A percentile compares a stretch with the other conserved stretches of the same genome.
Evolutionary conservation across 2,329 filamentous ascomycete genomes (phyloP).

Genomic region (Xylariaceae sp.): DNA sequence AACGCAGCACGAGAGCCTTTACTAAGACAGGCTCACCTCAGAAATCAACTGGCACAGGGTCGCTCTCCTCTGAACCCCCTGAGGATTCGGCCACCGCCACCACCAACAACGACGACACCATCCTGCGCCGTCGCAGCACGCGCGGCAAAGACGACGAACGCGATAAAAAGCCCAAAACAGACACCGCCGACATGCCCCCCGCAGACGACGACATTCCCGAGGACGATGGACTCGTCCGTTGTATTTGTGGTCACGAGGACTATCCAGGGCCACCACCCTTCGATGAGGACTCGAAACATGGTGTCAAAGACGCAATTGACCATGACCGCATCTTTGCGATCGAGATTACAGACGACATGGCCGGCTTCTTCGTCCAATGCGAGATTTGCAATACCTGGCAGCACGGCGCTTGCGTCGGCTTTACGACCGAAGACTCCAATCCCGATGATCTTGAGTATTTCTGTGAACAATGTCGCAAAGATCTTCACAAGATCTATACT

Average conservation of each 20-base stretch:
- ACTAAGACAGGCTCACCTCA: conserved; percentile 69
- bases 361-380: conserved; percentile 96
- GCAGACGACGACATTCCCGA: conserved; percentile 68
- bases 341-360: conserved; percentile 76
- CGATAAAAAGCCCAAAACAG: conserved; percentile 42
- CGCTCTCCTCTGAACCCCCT: conserved; percentile 64
- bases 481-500: conserved; percentile 79
- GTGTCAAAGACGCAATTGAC: conserved; percentile 54
- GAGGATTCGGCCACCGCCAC: conserved; percentile 54
- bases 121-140: conserved; percentile 72
- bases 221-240: conserved; percentile 92
- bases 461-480: conserved; percentile 90
- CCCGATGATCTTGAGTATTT: conserved; percentile 84
- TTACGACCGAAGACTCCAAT: conserved; percentile 87
- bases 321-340: conserved; percentile 55
- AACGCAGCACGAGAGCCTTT: conserved; percentile 68
- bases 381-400: conserved; percentile 98
- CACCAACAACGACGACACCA: conserved; percentile 55
- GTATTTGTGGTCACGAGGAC: conserved; percentile 90
- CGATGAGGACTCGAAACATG: conserved; percentile 50
- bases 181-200: conserved; percentile 44
- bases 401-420: conserved; percentile 94
- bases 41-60: conserved; percentile 71
- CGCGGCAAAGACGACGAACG: conserved; percentile 64
- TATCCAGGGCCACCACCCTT: conserved; percentile 79